Base-by-base conservation (phyloP, 2,329 filamentous ascomycete genomes). In the Rhexocercosporidium sp. region DNA sequence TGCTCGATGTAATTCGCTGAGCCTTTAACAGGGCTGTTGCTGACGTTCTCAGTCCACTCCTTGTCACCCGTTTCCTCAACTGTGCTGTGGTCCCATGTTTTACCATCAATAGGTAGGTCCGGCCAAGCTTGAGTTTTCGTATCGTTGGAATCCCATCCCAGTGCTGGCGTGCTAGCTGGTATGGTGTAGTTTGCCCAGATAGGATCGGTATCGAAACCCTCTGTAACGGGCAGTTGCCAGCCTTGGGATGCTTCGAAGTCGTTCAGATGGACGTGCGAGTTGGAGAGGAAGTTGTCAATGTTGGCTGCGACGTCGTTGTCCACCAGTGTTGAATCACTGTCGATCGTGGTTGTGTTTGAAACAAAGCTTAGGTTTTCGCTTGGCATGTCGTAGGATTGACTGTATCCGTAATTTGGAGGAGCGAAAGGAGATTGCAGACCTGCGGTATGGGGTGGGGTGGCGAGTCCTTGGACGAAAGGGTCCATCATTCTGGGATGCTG, bases 371-470 rank as follows among this genome's bases (percentile, higher is more conserved):
- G 68, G 41, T 79, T 72, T 22, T 75, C 73, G 7, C 56, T 53
- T 11, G 69, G 69, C 41, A 75, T 62, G 14, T 73, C 69, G 39
- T 69, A 73, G 6, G 59, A 27, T 3, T 69, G 62, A 14, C 60
- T 47, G 27, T 71, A 73, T 25, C 60, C 39, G 57, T 70, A 74
- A 25, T 57, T 64, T 7, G 62, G 57, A 4, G 61, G 59, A 16
- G 61, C 66, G 49, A 75, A 77, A 4, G 72, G 68, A 3, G 73
- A 70, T 27, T 83, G 81, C 16, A 88, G 76, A 1, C 82, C 81
- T 1, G 84, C 85, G 1, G 83, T 85, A 4, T 84, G 85, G 3
- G 86, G 86, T 27, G 87, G 86, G 6, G 87, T 88, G 31, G 82
- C 82, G 20, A 88, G 82, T 1, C 84, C 85, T 68, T 82, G 81